Percentiles rank a stretch among this genome's conserved stretches.
phyloP scores from a whole-genome alignment of 208 protist species.

The Ichthyophonus hoferi region DNA sequence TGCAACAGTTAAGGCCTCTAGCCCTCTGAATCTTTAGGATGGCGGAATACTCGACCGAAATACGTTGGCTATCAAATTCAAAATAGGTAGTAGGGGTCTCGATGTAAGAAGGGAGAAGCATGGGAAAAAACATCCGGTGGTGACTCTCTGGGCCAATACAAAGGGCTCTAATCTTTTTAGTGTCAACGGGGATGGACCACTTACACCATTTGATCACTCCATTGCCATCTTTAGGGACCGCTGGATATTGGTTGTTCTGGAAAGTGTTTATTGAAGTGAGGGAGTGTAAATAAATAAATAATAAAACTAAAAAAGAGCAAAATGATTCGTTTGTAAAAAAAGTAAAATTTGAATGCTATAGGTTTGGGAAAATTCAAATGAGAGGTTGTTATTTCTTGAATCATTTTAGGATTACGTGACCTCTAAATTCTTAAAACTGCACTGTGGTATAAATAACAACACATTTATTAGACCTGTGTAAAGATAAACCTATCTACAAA shows the following conservation, averaged over 20 bases:
- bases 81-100: not conserved
- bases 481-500: no score
- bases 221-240: not conserved
- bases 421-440: no score
- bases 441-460: no score
- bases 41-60: not conserved
- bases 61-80: not conserved
- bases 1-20: not conserved
- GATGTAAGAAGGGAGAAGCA: not conserved
- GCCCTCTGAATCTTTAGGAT: not conserved
- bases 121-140: not conserved
- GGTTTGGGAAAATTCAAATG: no score
- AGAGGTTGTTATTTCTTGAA: no score
- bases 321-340: no score
- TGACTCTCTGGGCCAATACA: not conserved
- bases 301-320: no score
- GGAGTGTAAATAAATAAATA: no score
- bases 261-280: no score
- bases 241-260: not conserved
- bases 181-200: not conserved
- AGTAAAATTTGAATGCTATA: no score
- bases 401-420: no score
- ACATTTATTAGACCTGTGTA: no score
- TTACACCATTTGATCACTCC: not conserved
- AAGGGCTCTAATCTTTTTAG: not conserved